Percentiles rank a stretch among this genome's conserved stretches.
phyloP scores from a whole-genome alignment of 2,329 filamentous ascomycete genomes.

The Claviceps maximensis region DNA sequence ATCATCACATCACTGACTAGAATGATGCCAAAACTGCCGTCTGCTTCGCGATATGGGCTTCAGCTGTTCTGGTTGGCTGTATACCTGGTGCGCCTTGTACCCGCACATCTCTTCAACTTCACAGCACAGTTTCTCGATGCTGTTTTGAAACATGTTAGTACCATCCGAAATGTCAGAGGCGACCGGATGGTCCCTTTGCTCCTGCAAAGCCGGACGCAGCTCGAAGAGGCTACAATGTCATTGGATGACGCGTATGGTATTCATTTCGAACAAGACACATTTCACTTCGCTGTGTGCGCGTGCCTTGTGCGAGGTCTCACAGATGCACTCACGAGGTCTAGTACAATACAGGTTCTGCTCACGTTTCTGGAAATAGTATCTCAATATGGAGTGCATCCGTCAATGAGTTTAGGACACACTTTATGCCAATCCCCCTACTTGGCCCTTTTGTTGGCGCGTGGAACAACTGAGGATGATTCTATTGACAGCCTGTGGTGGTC shows the following conservation, averaged over 20 bases:
- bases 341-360: slow-evolving; percentile 46
- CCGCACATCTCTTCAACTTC: slow-evolving; percentile 50
- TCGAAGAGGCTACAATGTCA: slow-evolving; percentile 48
- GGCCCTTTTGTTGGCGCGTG: slow-evolving; percentile 43
- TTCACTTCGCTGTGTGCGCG: slow-evolving; percentile 54
- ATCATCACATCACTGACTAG: slow-evolving; percentile 55
- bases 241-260: slow-evolving; percentile 54
- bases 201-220: slow-evolving; percentile 44
- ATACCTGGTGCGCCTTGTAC: slow-evolving; percentile 51
- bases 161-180: slow-evolving; percentile 44
- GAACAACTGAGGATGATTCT: slow-evolving; percentile 43
- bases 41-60: slow-evolving; percentile 52
- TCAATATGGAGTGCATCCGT: slow-evolving; percentile 6
- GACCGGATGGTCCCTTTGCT: slow-evolving; percentile 46
- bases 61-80: slow-evolving; percentile 61
- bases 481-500: slow-evolving; percentile 50
- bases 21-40: slow-evolving; percentile 57
- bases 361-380: slow-evolving; percentile 39
- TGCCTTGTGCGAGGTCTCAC: slow-evolving; percentile 51
- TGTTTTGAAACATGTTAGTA: slow-evolving; percentile 50
- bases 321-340: slow-evolving; percentile 45
- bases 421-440: slow-evolving; percentile 41
- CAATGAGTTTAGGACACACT: slow-evolving; percentile 7
- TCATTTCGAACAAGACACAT: slow-evolving; percentile 49
- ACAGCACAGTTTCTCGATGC: slow-evolving; percentile 52